Conservation (phyloP, 2,329 filamentous ascomycete genomes). For the Cercospora sp. region DNA sequence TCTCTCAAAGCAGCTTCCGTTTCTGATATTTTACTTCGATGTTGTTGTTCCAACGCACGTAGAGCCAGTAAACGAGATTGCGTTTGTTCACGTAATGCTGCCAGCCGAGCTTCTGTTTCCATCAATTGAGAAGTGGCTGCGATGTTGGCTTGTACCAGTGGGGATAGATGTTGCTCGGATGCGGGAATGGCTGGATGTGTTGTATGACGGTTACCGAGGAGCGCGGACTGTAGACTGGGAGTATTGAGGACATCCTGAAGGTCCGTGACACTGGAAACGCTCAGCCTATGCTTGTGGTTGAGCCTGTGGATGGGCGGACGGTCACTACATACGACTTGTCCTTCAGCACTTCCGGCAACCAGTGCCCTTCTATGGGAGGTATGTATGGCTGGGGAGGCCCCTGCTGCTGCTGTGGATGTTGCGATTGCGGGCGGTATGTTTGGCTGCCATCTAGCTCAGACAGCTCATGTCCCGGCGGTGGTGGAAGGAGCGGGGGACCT, state of each 20-base stretch:
- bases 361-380: slow-evolving; percentile 57
- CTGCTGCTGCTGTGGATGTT: slow-evolving; percentile 22
- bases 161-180: slow-evolving; percentile 64
- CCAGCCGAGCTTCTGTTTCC: slow-evolving; percentile 60
- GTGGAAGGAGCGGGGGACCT: slow-evolving; percentile 50
- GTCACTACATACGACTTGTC: slow-evolving; percentile 71
- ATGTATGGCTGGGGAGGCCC: slow-evolving; percentile 20
- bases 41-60: slow-evolving; percentile 86
- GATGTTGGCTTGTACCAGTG: slow-evolving; percentile 69
- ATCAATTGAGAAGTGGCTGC: slow-evolving; percentile 64
- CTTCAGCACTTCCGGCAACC: slow-evolving; percentile 74
- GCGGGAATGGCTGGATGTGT: slow-evolving; percentile 70
- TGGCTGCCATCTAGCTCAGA: slow-evolving; percentile 34
- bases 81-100: slow-evolving; percentile 65
- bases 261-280: slow-evolving; percentile 67
- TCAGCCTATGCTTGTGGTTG: slow-evolving; percentile 27
- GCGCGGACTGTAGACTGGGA: slow-evolving; percentile 68
- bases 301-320: not conserved
- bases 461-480: slow-evolving; percentile 42
- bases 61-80: slow-evolving; percentile 81
- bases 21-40: slow-evolving; percentile 82
- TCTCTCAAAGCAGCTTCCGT: slow-evolving; percentile 83
- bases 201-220: slow-evolving; percentile 66
- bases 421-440: slow-evolving; percentile 13
- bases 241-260: slow-evolving; percentile 68